These are phyloP conservation scores for Trichosporon sp. DNA, from an alignment of 1,284 basidiomycete species.

Conservation along the genomic window DNA sequence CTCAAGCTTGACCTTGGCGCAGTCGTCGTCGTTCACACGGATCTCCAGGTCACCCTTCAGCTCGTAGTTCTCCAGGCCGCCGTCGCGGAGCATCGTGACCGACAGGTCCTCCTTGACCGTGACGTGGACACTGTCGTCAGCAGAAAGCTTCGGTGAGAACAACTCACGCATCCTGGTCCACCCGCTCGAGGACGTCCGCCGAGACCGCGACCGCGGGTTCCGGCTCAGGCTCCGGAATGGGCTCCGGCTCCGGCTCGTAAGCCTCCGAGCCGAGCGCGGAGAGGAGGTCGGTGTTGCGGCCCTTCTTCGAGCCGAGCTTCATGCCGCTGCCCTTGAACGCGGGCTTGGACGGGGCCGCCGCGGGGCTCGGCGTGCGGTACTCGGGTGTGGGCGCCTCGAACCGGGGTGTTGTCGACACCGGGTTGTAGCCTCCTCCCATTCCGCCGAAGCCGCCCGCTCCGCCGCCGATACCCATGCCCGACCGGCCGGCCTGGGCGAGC, in stretches of 20 bases:
- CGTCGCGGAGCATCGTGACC: conserved; percentile 77
- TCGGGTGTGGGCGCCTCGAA: conserved; percentile 57
- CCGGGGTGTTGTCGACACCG: conserved; percentile 55
- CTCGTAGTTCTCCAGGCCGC: conserved; percentile 82
- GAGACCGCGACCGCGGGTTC: conserved; percentile 53
- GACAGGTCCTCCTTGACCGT: conserved; percentile 78
- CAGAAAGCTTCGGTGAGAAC: no score
- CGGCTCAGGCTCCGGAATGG: conserved; percentile 53
- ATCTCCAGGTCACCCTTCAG: conserved; percentile 93
- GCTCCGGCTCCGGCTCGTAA: conserved; percentile 54
- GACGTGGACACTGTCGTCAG: conserved; percentile 66
- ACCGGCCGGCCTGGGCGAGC: conserved; percentile 55
- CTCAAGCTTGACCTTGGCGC: conserved; percentile 70
- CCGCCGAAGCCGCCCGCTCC: conserved; percentile 50
- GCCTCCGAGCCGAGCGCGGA: conserved; percentile 80
- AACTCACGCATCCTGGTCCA: conserved; percentile 69
- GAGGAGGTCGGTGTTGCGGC: conserved; percentile 77
- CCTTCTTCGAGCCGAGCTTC: conserved; percentile 89
- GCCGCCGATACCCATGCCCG: conserved; percentile 53
- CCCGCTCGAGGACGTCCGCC: conserved; percentile 65
- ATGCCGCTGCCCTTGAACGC: conserved; percentile 94
- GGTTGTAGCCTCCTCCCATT: conserved; percentile 56
- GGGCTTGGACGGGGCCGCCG: conserved; percentile 59
- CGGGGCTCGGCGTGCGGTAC: conserved; percentile 43
- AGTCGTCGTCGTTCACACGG: conserved; percentile 68